These are phyloP conservation scores for Pleurozium schreberi DNA, from an alignment of 225 moss, liverwort and hornwort genomes.

Conservation along the genomic window DNA sequence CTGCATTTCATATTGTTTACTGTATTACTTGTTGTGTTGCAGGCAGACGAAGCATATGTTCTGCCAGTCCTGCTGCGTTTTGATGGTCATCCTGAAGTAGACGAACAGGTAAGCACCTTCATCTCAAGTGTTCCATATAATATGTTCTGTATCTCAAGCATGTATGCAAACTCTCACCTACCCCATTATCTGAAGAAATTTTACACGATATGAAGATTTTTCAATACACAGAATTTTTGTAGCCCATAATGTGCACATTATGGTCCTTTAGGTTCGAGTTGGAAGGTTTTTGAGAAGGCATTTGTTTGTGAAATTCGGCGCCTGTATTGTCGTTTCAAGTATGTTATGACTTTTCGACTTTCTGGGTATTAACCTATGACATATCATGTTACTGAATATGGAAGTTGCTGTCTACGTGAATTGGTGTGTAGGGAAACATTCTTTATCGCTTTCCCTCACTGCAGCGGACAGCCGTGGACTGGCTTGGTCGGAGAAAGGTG, in stretches of 20 bases:
- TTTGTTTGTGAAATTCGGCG: background rate
- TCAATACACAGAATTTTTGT: background rate
- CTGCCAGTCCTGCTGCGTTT: constrained; percentile 71
- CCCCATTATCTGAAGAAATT: background rate
- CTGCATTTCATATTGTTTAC: background rate
- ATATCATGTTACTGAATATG: background rate
- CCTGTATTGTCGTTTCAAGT: background rate
- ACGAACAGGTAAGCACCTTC: constrained; percentile 24
- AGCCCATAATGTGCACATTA: background rate
- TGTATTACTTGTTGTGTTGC: background rate
- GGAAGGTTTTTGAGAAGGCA: background rate
- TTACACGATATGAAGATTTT: background rate
- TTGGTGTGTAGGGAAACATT: constrained; percentile 58
- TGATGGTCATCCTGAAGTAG: constrained; percentile 83
- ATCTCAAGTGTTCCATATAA: background rate
- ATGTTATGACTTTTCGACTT: background rate
- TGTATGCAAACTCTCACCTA: background rate
- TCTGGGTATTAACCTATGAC: background rate
- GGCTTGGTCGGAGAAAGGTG: constrained; percentile 61
- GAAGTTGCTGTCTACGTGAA: background rate
- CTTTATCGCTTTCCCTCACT: constrained; percentile 72
- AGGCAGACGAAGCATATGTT: constrained; percentile 61
- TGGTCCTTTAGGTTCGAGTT: background rate
- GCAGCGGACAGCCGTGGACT: constrained; percentile 60
- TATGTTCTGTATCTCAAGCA: background rate